Evolutionary conservation across 768 basidiomycete species (phyloP), one percentile per base, ranked within the genome.

Genomic region (Lentinula guzmanii): DNA sequence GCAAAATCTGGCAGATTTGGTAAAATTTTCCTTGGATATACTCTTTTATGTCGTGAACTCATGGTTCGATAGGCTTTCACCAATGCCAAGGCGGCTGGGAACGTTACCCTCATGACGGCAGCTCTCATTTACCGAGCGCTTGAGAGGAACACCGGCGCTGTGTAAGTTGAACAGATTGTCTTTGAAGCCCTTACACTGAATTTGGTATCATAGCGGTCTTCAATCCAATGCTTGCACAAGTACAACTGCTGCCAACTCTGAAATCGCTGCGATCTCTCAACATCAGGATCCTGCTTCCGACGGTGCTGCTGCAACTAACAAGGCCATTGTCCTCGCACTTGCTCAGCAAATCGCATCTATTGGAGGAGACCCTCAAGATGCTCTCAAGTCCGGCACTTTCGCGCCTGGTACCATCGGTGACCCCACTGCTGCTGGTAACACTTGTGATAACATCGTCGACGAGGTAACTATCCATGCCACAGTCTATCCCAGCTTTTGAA

Each of bases 41-140:
- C n/a, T 21, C 34, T 7, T 11, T 24, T 5, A 28, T 54, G 18
- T 9, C 39, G 5, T n/a, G 2, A 10, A 39, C 35, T 54, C 9
- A 82, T 79, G 5, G 85, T 85, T 51, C 85, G 87, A 66, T 85
- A 83, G 67, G 87, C 87, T 0, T 90, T 89, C 75, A 86, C 86
- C 37, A 89, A 89, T 68, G 86, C 86, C 46, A 89, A 89, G 70
- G 82, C 83, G 11, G 79, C 77, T 2, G 78, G 79, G 15, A 80
- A 87, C 67, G 73, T 86, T 48, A 71, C 79, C 28, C 85, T 84
- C 33, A 77, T 79, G 75, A 79, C 82, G 33, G 77, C 75, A 62
- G 86, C 87, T 4, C 69, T 90, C 65, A 82, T 84, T 63, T 89
- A 74, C 74, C 79, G 85, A 55, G 85, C 86, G 5, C 70, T 90